A percentile compares a stretch with the other conserved stretches of the same genome.
Evolutionary conservation across 768 basidiomycete genomes (phyloP).

Genomic region (Imleria badia): DNA sequence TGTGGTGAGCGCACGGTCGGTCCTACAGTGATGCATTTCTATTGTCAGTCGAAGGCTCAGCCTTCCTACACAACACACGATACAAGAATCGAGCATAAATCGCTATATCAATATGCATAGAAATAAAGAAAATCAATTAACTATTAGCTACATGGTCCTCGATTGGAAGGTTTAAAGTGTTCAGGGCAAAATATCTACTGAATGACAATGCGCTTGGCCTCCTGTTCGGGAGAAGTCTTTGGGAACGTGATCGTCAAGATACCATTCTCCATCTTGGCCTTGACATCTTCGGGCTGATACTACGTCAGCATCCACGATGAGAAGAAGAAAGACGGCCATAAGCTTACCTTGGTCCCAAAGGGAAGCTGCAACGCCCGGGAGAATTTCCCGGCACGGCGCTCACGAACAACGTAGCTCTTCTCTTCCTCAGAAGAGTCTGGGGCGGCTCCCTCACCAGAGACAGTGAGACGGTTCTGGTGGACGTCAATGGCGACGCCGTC

Average conservation of each 20-base stretch:
- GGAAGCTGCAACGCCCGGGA: constrained; percentile 46
- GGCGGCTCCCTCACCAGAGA: constrained; percentile 44
- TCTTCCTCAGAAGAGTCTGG: constrained; percentile 36
- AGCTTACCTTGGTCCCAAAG: constrained; percentile 43
- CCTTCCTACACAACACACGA: too few species aligned
- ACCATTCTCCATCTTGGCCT: constrained; percentile 47
- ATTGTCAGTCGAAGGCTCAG: too few species aligned
- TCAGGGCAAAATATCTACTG: too few species aligned
- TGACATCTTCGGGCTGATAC: constrained; percentile 43
- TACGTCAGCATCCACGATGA: neutral
- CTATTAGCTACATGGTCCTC: too few species aligned
- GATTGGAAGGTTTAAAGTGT: too few species aligned
- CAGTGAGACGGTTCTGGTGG: constrained; percentile 44
- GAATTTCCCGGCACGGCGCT: constrained; percentile 47
- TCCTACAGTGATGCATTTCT: too few species aligned
- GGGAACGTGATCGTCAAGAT: constrained; percentile 50
- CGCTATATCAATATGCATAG: too few species aligned
- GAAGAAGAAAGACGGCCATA: neutral
- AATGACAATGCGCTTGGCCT: neutral
- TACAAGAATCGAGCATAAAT: too few species aligned
- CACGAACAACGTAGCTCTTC: constrained; percentile 41
- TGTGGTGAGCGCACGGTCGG: too few species aligned
- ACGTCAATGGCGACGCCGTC: constrained; percentile 49
- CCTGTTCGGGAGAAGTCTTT: constrained; percentile 36
- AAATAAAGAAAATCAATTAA: too few species aligned